These are phyloP conservation scores for Leccinum pachyderme DNA, from an alignment of 1,284 basidiomycete genomes.

Conservation along the genomic window DNA sequence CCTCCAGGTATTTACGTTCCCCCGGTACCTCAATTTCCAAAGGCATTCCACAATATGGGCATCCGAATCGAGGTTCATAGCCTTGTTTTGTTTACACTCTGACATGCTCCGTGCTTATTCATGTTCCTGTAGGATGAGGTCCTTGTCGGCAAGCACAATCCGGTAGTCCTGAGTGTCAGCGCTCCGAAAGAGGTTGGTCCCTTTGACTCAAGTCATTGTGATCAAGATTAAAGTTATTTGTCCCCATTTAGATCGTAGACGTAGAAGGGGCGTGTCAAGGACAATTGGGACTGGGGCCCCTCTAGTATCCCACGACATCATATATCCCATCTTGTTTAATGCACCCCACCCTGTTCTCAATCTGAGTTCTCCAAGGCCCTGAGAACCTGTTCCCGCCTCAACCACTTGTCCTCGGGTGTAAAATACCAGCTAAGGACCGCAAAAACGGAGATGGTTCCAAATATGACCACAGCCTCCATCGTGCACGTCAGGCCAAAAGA, in stretches of 20 bases:
- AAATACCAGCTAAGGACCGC: constrained; percentile 75
- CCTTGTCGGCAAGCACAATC: constrained; percentile 66
- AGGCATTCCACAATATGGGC: constrained; percentile 84
- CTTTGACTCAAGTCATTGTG: background rate
- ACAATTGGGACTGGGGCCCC: constrained; percentile 61
- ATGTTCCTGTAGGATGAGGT: constrained; percentile 70
- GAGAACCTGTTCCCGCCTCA: constrained; percentile 59
- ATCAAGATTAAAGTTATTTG: constrained; percentile 5
- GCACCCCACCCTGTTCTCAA: constrained; percentile 7
- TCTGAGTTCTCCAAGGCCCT: constrained; percentile 44
- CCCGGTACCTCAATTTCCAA: constrained; percentile 71
- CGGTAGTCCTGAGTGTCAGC: constrained; percentile 67
- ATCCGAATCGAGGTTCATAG: constrained; percentile 79
- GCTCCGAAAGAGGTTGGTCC: constrained; percentile 83
- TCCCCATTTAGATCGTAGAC: constrained; percentile 60
- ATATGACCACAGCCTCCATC: constrained; percentile 68
- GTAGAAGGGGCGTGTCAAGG: constrained; percentile 88
- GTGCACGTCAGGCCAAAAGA: constrained; percentile 16
- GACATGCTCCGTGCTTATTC: constrained; percentile 12
- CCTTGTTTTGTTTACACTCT: background rate
- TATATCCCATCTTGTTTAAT: constrained; percentile 2
- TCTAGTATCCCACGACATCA: constrained; percentile 35
- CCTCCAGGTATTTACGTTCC: constrained; percentile 78
- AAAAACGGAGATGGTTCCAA: constrained; percentile 73
- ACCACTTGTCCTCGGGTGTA: constrained; percentile 74